Evolutionary conservation across 1,284 basidiomycete genomes (phyloP), one percentile per base, ranked within the genome.

Genomic region (Ganoderma sinense): DNA sequence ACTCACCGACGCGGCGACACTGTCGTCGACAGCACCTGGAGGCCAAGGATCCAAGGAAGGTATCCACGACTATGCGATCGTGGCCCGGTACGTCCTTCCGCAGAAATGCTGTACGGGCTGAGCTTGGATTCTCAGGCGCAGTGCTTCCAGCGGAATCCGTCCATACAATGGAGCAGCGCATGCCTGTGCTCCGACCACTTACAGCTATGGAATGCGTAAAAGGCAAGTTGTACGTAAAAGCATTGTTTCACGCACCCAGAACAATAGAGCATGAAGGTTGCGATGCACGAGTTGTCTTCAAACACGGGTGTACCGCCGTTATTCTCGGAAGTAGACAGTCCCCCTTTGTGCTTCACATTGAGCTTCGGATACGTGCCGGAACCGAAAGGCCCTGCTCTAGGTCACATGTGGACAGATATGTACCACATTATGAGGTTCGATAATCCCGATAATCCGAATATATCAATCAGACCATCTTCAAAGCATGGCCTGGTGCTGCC

Each of bases 31-130:
- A 13, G n/a, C 39, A 39, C 39, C 33, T 60, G 14, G 33, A 58
- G 56, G 58, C 18, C 39, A 43, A 20, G 40, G n/a, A 48, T 43
- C 62, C 62, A n/a, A n/a, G 23, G 40, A 26, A 20, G 41, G 23
- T 29, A 63, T 31, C 41, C 29, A 29, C 16, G 20, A n/a, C 7
- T 58, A 26, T 23, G 31, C 23, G 43, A 29, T 40, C 20, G 20
- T 8, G n/a, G 43, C 56, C 64, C 64, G 64, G 64, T 59, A 63
- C 13, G 36, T 51, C 64, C 58, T 59, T 62, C 48, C 40, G 62
- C 10, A 13, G 23, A 53, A 43, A 23, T 14, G 10, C 62, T 56
- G 55, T 48, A 41, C 55, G n/a, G 43, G n/a, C 43, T 31, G 39
- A 23, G 41, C 18, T 56, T 41, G 61, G 53, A 45, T 4, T 26